phyloP scores from a whole-genome alignment of 2,329 filamentous ascomycete species.

The Grosmannia serpens region DNA sequence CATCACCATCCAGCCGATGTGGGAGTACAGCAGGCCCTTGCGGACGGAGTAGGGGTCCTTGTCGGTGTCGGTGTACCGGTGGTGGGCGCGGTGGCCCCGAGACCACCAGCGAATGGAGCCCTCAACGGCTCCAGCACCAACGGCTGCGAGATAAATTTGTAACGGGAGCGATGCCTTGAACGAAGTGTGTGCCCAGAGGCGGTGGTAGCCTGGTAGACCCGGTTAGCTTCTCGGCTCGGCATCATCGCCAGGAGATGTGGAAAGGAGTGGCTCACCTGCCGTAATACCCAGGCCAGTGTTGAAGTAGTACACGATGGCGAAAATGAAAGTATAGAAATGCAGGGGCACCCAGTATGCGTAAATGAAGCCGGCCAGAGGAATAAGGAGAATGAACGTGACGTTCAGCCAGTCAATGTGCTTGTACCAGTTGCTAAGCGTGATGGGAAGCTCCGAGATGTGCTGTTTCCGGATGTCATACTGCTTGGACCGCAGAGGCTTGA shows the following conservation, averaged over 20 bases:
- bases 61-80: constrained; percentile 85
- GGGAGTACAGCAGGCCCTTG: constrained; percentile 76
- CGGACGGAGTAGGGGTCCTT: constrained; percentile 87
- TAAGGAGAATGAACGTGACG: constrained; percentile 64
- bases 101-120: constrained; percentile 87
- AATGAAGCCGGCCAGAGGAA: constrained; percentile 64
- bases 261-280: constrained; percentile 43
- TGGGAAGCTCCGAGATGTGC: constrained; percentile 73
- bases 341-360: constrained; percentile 70
- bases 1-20: constrained; percentile 86
- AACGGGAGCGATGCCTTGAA: constrained; percentile 69
- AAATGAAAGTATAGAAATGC: constrained; percentile 58
- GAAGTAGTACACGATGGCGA: constrained; percentile 70
- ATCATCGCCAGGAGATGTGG: background rate
- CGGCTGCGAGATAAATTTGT: constrained; percentile 69
- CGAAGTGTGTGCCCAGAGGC: constrained; percentile 76
- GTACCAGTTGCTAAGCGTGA: constrained; percentile 76
- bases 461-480: constrained; percentile 53
- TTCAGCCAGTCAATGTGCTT: constrained; percentile 94
- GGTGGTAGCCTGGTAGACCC: constrained; percentile 49
- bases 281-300: constrained; percentile 73
- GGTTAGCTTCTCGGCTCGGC: background rate
- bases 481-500: constrained; percentile 37
- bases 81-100: constrained; percentile 74
- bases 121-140: constrained; percentile 73